Evolutionary conservation across 768 basidiomycete genomes (phyloP).

Genomic region (Saitozyma podzolica): DNA sequence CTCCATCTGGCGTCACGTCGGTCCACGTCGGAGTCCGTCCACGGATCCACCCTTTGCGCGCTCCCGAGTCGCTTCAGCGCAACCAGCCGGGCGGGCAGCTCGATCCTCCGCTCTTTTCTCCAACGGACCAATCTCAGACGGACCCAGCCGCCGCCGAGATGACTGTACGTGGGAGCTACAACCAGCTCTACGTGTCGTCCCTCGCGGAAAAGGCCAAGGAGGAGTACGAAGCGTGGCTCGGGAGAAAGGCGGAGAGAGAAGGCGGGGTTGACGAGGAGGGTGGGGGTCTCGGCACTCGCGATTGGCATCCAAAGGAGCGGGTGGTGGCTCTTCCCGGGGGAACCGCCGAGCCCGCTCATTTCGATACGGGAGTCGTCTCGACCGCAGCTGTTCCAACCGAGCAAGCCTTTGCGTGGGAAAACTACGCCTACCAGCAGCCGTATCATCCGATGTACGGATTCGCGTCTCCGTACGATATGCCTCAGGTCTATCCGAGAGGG

Average conservation of each 20-base stretch:
- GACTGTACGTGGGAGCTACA: slow-evolving; percentile 12
- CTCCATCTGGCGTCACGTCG: slow-evolving; percentile 87
- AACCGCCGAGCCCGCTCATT: slow-evolving; percentile 18
- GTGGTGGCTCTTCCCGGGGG: slow-evolving; percentile 27
- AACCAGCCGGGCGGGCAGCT: slow-evolving; percentile 41
- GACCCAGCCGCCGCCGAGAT: slow-evolving; percentile 2
- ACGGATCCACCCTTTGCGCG: slow-evolving; percentile 36
- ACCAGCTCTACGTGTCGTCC: slow-evolving; percentile 9
- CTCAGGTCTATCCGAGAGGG: too few species aligned
- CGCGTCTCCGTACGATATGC: not conserved
- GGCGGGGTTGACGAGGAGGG: slow-evolving; percentile 25
- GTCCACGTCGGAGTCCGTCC: slow-evolving; percentile 76
- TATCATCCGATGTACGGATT: not conserved
- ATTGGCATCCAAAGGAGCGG: slow-evolving; percentile 30
- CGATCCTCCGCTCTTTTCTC: slow-evolving; percentile 28
- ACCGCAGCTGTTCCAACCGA: too few species aligned
- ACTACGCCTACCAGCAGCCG: too few species aligned
- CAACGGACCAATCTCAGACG: not conserved
- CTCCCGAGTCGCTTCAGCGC: slow-evolving; percentile 22
- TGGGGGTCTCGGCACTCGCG: slow-evolving; percentile 16
- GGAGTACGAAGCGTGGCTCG: slow-evolving; percentile 43
- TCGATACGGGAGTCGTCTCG: slow-evolving; percentile 7
- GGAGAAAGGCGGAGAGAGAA: slow-evolving; percentile 33
- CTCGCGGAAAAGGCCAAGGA: slow-evolving; percentile 27
- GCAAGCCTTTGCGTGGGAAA: too few species aligned